These are phyloP conservation scores for Barnettozyma sucrosica DNA, from an alignment of 805 yeast genomes.

Conservation along the genomic window DNA sequence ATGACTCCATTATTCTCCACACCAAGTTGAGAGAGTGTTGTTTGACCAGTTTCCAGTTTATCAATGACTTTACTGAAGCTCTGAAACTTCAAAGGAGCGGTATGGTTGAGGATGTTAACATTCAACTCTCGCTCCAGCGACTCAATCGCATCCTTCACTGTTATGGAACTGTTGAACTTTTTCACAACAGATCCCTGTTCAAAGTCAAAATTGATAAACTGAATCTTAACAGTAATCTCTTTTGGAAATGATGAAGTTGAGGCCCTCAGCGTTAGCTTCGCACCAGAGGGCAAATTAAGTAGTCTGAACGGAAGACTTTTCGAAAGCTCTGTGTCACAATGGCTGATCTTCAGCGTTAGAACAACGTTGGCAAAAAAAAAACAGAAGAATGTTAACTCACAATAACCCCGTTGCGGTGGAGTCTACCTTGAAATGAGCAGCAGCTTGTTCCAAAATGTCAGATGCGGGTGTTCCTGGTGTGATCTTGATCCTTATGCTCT, in stretches of 20 bases:
- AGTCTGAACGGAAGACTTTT: conserved; percentile 39
- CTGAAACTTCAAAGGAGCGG: conserved; percentile 17
- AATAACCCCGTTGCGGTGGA: conserved; percentile 22
- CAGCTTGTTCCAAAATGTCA: conserved; percentile 32
- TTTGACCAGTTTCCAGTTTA: conserved; percentile 9
- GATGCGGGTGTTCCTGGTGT: conserved; percentile 32
- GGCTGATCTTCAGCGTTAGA: conserved; percentile 12
- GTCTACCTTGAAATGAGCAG: conserved; percentile 33
- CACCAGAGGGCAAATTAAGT: conserved; percentile 39
- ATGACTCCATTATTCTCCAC: conserved; percentile 23
- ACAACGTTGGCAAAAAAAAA: background rate
- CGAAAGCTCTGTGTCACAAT: conserved; percentile 31
- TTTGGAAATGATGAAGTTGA: conserved; percentile 4
- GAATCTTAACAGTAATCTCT: conserved; percentile 28
- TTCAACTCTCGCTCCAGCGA: conserved; percentile 17
- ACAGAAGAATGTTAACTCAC: conserved; percentile 8
- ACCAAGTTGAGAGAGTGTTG: conserved; percentile 17
- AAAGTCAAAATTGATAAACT: conserved; percentile 23
- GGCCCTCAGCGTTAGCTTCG: conserved; percentile 30
- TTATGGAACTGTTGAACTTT: conserved; percentile 17
- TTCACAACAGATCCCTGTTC: conserved; percentile 22
- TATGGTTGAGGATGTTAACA: conserved; percentile 13
- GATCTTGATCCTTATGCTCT: conserved; percentile 29
- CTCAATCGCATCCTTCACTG: conserved; percentile 13
- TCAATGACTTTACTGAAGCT: conserved; percentile 17